Base-by-base conservation (phyloP, 2,329 filamentous ascomycete species). In the Fusarium sarcochroum region DNA sequence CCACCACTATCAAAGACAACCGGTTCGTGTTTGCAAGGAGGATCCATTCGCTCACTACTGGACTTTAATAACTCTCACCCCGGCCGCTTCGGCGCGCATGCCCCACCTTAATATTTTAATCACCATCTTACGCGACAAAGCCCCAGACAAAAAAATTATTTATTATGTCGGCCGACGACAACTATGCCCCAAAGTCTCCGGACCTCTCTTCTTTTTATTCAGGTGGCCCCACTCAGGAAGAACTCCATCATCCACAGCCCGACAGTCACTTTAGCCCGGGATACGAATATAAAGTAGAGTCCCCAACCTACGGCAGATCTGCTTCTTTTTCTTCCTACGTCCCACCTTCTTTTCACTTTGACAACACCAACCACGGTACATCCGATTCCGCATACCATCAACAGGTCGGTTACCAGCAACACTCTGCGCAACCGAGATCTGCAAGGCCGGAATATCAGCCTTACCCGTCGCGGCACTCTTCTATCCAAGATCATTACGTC, bases 161-260 rank as follows among this genome's bases (percentile, higher is more conserved):
- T 70, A 70, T 70, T 65, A 81, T 80, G 80, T 86, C 87, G 81
- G 82, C 80, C 71, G 80, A 82, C 75, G 83, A 85, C 73, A 80
- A 79, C 63, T 88, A 88, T 79, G 85, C 84, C 70, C 86, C 86
- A 70, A 86, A 84, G 77, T 88, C 86, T 72, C 86, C 86, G 75
- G 86, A 88, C 80, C 82, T 88, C 69, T 87, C 86, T 62, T 86
- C 84, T 61, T 84, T 88, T 77, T 85, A 83, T 72, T 79, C 84
- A 63, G 75, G 78, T 65, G 69, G 76, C 73, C 76, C 79, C 75
- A 77, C 76, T 68, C 73, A 76, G 64, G 78, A 79, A 66, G 75
- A 77, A 58, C 73, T 74, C 48, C 75, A 72, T 68, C 62, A 70
- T 76, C 69, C 73, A 75, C 69, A 76, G 73, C 75, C 70, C 70